Percentiles rank a stretch among this genome's conserved stretches.
Conservation (phyloP, 192 early-diverging fungal species). For the Phycomyces nitens region DNA sequence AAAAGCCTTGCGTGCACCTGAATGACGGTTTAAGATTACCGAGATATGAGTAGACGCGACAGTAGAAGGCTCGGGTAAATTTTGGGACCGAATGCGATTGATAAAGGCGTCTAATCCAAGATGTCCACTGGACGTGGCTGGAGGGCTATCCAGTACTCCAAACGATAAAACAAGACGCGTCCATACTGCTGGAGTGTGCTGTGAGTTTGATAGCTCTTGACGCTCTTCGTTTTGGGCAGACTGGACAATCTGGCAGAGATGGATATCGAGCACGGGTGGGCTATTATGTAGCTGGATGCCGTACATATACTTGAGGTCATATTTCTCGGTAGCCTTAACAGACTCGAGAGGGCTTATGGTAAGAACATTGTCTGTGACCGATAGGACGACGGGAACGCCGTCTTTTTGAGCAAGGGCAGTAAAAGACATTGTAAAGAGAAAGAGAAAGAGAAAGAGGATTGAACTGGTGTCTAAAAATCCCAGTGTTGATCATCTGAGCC, state of each 20-base stretch:
- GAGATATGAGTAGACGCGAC: constrained; percentile 18
- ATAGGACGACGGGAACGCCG: background rate
- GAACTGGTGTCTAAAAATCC: too few species aligned
- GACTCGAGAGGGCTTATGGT: background rate
- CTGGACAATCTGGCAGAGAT: background rate
- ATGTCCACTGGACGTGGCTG: too few species aligned
- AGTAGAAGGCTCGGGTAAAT: background rate
- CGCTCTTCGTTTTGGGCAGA: background rate
- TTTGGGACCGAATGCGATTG: background rate
- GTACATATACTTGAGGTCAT: background rate
- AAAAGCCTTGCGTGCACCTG: constrained; percentile 29
- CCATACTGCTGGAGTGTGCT: too few species aligned
- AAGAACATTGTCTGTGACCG: background rate
- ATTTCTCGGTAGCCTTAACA: background rate
- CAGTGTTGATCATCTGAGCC: too few species aligned
- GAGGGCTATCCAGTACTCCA: too few species aligned
- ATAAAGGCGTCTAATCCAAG: background rate
- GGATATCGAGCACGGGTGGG: background rate
- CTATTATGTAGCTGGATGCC: background rate
- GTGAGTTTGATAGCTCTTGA: background rate
- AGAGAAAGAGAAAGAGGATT: too few species aligned
- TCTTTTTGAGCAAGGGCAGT: background rate
- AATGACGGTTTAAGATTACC: constrained; percentile 38
- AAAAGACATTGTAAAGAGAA: background rate
- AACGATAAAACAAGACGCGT: too few species aligned